Base-by-base conservation (phyloP, 2,329 filamentous ascomycete species). In the Penicillium hesseltinei region DNA sequence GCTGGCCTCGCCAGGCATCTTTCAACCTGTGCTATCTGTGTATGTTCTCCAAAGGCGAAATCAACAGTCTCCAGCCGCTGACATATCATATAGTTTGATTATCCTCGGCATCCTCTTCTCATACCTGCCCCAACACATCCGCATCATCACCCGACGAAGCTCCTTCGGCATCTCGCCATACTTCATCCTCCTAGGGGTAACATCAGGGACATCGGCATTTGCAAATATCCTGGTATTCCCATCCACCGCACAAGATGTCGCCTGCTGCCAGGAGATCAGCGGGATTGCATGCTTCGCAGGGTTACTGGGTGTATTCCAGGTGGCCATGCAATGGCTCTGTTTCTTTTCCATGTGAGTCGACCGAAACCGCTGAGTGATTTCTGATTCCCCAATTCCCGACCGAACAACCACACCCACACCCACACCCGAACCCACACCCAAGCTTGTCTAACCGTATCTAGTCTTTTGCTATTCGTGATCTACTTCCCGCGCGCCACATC, bases 101-200 rank as follows among this genome's bases (percentile, higher is more conserved):
- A 81, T 97, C 60, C 72, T 96, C 66, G 93, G 93, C 56, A 92
- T 97, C 67, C 81, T 97, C 60, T 78, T 96, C 57, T 97, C 93
- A 35, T 99, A 99, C 78, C 83, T 97, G 2, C 94, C 94, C 0
- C 94, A 99, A 73, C 93, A 97, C 76, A 84, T 89, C 73, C 91
- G 94, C 69, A 97, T 99, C 76, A 90, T 96, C 65, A 81, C 84
- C 40, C 86, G 92, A 54, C 85, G 88, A 60, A 94, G 91, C 15
- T 95, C 93, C 23, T 93, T 96, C 73, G 94, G 94, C 61, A 92
- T 99, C 61, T 97, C 92, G 31, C 93, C 94, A 9, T 94, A 93
- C 75, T 99, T 96, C 71, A 87, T 99, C 62, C 84, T 97, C 2
- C 85, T 99, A n/a, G 94, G 94, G 59, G 91, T 90, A 27, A 93